Evolutionary conservation across 2,329 filamentous ascomycete genomes (phyloP).

Genomic region (Sclerotiophoma versabilis): DNA sequence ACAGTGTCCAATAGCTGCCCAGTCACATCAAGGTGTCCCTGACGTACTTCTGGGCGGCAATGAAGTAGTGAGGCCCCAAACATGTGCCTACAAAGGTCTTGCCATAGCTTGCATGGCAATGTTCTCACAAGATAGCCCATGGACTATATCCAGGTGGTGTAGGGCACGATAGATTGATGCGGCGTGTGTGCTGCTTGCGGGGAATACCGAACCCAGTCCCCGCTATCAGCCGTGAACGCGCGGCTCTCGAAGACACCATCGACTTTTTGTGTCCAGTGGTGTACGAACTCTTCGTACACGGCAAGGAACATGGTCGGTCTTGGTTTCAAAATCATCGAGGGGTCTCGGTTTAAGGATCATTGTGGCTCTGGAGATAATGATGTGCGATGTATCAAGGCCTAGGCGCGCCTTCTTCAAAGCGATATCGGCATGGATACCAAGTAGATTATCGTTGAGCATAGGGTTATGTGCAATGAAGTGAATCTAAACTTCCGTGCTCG

Average conservation of each 20-base stretch:
- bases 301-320: neutral
- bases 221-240: constrained; percentile 10
- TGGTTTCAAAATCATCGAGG: neutral
- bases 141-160: neutral
- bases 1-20: neutral
- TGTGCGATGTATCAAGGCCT: too few species aligned
- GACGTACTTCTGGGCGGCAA: neutral
- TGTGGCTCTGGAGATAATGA: too few species aligned
- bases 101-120: neutral
- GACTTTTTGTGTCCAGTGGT: neutral
- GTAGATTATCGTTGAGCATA: too few species aligned
- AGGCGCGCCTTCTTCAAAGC: neutral
- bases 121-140: neutral
- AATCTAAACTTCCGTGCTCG: neutral
- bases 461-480: neutral
- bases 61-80: neutral
- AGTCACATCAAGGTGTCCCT: neutral
- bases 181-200: neutral
- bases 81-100: neutral
- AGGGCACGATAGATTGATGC: neutral
- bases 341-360: neutral
- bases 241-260: constrained; percentile 1
- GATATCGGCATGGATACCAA: neutral
- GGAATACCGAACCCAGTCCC: constrained; percentile 3
- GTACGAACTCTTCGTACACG: neutral